Evolutionary conservation across 2,329 filamentous ascomycete genomes (phyloP).

Genomic region (Trichoderma guizhouense): DNA sequence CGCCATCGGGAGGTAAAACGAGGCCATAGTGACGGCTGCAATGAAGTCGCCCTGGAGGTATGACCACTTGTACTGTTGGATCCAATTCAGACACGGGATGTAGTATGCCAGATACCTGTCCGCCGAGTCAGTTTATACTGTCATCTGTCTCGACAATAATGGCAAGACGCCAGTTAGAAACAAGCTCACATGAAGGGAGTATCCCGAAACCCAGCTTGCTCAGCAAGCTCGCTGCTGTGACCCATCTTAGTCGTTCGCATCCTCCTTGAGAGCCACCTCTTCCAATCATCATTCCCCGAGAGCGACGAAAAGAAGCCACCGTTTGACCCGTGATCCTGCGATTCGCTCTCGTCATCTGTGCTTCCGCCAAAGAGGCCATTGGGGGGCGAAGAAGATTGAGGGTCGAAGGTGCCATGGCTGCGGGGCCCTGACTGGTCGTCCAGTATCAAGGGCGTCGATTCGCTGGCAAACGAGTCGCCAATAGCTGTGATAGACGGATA

Average conservation of each 20-base stretch:
- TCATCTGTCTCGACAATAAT: neutral
- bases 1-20: slow-evolving; percentile 96
- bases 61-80: slow-evolving; percentile 76
- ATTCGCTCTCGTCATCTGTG: slow-evolving; percentile 33
- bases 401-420: slow-evolving; percentile 75
- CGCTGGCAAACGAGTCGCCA: slow-evolving; percentile 33
- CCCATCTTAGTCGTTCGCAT: slow-evolving; percentile 65
- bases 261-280: slow-evolving; percentile 46
- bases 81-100: slow-evolving; percentile 86
- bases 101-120: slow-evolving; percentile 87
- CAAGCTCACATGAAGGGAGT: slow-evolving; percentile 67
- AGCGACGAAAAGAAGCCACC: slow-evolving; percentile 37
- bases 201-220: slow-evolving; percentile 70
- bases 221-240: slow-evolving; percentile 68
- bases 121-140: neutral
- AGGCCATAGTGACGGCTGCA: slow-evolving; percentile 92
- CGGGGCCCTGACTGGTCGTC: slow-evolving; percentile 49
- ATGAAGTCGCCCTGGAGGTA: slow-evolving; percentile 84
- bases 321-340: slow-evolving; percentile 31
- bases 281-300: slow-evolving; percentile 45
- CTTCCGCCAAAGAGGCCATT: slow-evolving; percentile 30
- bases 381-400: slow-evolving; percentile 53
- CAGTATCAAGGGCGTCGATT: slow-evolving; percentile 50
- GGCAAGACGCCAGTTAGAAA: neutral
- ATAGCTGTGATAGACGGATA: slow-evolving; percentile 6